Percentiles rank a stretch among this genome's conserved stretches.
Evolutionary conservation across 345 rosid species (phyloP).

Genomic region (Aquilaria malaccensis): DNA sequence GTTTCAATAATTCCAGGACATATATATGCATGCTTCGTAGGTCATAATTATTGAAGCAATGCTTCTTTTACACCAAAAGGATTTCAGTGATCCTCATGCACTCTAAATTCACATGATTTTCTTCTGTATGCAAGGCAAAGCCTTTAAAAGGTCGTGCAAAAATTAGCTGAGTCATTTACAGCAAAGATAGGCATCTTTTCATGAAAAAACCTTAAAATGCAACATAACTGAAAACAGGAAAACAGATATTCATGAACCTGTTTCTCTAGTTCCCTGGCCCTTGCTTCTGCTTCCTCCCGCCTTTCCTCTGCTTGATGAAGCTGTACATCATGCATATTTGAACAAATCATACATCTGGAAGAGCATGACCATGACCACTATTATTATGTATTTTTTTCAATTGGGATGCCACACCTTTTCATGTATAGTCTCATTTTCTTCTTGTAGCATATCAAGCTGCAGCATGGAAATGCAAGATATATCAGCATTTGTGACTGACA

Average conservation of each 20-base stretch:
- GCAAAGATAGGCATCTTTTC: background rate
- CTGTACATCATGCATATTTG: constrained; percentile 31
- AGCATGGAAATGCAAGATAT: constrained; percentile 14
- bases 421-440: constrained; percentile 60
- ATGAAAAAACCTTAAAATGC: background rate
- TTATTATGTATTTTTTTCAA: background rate
- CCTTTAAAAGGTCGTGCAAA: too few species aligned
- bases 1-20: too few species aligned
- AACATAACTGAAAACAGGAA: background rate
- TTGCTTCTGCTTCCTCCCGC: constrained; percentile 75
- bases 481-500: background rate
- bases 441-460: constrained; percentile 93
- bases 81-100: too few species aligned
- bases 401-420: constrained; percentile 39
- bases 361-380: constrained; percentile 7
- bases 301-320: constrained; percentile 70
- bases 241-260: constrained; percentile 36
- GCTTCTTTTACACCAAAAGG: too few species aligned
- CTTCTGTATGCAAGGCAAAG: too few species aligned
- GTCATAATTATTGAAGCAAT: too few species aligned
- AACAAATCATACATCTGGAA: constrained; percentile 15
- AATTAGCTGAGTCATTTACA: background rate
- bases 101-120: too few species aligned
- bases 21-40: too few species aligned
- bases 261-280: constrained; percentile 92